Conservation (phyloP, 306 rosid species). For the Delonix regia region DNA sequence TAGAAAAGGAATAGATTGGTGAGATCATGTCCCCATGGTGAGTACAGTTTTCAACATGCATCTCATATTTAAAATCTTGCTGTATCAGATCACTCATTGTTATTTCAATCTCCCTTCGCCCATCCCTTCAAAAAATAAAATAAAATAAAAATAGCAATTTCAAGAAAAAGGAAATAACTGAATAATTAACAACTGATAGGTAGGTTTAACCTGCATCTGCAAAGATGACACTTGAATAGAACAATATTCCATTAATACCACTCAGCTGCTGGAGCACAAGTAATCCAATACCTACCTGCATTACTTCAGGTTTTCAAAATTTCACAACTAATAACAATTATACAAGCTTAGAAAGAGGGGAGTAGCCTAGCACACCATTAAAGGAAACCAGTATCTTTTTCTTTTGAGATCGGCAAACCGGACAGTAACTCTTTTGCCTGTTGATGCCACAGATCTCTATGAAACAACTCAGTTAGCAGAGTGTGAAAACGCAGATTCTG, state of each 20-base stretch:
- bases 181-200: background rate
- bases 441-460: conserved; percentile 69
- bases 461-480: conserved; percentile 30
- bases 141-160: background rate
- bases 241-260: conserved; percentile 80
- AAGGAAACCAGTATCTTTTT: conserved; percentile 87
- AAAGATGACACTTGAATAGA: conserved; percentile 83
- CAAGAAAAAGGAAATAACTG: background rate
- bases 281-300: conserved; percentile 81
- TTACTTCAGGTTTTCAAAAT: conserved; percentile 21
- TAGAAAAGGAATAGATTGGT: background rate
- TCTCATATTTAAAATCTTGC: conserved; percentile 25
- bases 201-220: conserved; percentile 66
- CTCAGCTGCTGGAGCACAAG: conserved; percentile 81
- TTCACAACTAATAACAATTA: conserved; percentile 19
- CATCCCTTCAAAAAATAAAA: background rate
- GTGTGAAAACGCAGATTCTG: background rate
- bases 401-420: conserved; percentile 71
- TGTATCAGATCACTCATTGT: background rate
- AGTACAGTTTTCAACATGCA: background rate
- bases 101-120: conserved; percentile 20
- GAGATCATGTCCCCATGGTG: background rate
- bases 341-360: conserved; percentile 30
- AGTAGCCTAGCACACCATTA: conserved; percentile 53
- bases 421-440: conserved; percentile 57